Base-by-base conservation (phyloP, 345 rosid species). In the Eucalyptus cladocalyx region DNA sequence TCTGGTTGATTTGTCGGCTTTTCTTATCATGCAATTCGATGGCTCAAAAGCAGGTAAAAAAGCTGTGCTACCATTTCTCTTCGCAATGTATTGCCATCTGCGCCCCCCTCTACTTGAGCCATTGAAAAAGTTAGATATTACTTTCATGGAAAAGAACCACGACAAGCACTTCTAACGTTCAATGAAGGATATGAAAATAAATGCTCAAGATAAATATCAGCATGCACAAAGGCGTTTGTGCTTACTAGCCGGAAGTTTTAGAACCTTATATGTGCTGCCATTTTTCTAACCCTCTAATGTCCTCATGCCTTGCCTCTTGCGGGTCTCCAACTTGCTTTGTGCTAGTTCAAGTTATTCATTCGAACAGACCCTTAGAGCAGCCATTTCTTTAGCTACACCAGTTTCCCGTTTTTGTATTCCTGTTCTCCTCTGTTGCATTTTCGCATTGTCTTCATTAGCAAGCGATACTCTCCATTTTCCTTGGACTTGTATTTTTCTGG, bases 1-100 rank as follows among this genome's bases (percentile, higher is more conserved):
- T 89, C 88, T 94, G 76, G 94, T 87, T n/a, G 91, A 93, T 91
- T 91, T 93, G 91, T 86, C 72, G 42, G 91, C 92, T 69, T 94
- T 94, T 91, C 93, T 94, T 87, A 87, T 90, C 86, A 54, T 94
- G 86, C 96, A 93, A 87, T 92, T 93, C 56, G 76, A 58, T 90
- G 94, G 92, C 54, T 92, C 93, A 87, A 92, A 81, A 89, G 87
- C 88, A 16, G 93, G 94, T 93, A 91, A 89, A 81, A 81, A 72
- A 18, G 37, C 56, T 47, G 10, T 21, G 28, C 40, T 47, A 18
- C 24, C 24, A 1, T 76, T 37, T 76, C 45, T 76, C 24, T 37
- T 76, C 3, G 3, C 12, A 86, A 53, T 50, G 56, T 11, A 47
- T 58, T 19, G 83, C 83, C 45, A 13, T 76, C 83, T 11, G 13